These are phyloP conservation scores for Cymbopogon flexuosus DNA, from an alignment of 202 grass and related monocot species.

Conservation along the genomic window DNA sequence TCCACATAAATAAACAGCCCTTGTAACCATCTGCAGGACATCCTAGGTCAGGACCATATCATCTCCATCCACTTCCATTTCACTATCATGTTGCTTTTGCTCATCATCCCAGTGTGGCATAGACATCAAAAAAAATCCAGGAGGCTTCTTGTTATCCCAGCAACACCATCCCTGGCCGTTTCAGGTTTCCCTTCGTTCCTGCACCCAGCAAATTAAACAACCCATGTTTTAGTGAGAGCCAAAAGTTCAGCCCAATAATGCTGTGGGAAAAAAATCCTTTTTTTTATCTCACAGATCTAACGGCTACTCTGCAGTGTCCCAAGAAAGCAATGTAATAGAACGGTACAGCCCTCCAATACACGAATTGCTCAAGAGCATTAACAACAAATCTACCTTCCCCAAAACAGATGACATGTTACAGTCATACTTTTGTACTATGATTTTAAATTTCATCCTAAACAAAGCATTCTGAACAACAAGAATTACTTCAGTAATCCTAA, in stretches of 20 bases:
- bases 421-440: not conserved
- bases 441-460: not conserved
- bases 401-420: not conserved
- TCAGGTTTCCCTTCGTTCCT: not conserved
- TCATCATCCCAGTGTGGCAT: not conserved
- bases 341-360: not conserved
- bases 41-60: no score
- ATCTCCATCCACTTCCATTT: not conserved
- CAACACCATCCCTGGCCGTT: not conserved
- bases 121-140: not conserved
- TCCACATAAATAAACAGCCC: no score
- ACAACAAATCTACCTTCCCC: not conserved
- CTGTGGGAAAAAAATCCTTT: not conserved
- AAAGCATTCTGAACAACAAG: not conserved
- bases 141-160: not conserved
- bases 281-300: not conserved
- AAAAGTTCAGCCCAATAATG: not conserved
- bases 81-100: not conserved
- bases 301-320: not conserved
- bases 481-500: not conserved
- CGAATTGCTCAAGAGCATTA: not conserved
- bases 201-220: not conserved
- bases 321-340: not conserved
- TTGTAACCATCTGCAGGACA: no score
- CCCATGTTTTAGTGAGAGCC: not conserved